Base-by-base conservation (phyloP, 2,329 filamentous ascomycete genomes). In the Westerdykella sp. region DNA sequence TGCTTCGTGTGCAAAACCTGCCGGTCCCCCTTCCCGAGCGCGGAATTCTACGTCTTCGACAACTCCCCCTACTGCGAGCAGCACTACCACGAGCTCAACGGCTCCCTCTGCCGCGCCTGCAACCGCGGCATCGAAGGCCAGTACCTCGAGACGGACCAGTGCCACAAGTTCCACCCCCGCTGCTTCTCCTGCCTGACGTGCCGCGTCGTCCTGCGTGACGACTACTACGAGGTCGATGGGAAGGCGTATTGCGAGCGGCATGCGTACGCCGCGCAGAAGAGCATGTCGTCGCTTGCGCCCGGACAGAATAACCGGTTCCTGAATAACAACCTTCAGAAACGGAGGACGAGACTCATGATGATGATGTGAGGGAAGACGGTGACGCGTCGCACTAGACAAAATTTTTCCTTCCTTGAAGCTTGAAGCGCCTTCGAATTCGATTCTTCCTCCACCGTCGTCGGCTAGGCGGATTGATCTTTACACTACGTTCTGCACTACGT, bases 1-100 rank as follows among this genome's bases (percentile, higher is more conserved):
- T 98, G 91, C 54, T 97, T 98, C 62, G 86, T 91, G 10, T 98
- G 93, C 74, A 79, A 81, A 4, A 89, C 85, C 1, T 98, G 93
- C 71, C 73, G 75, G 10, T 77, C 82, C 42, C 84, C 89, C 1
- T 98, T 97, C 61, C 74, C 82, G 15, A 95, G 89, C 0, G 79
- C 87, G 1, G 89, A 93, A 46, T 97, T 97, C 57, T 98, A 98
- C 63, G 90, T 98, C 10, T 79, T 89, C 46, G 71, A 85, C 51
- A 88, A 98, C 68, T 77, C 81, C 46, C 93, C 93, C 0, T 96
- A 91, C 69, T 97, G 93, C 67, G 84, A 88, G 53, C 81, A 83
- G 39, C 89, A 97, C 67, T 98, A 97, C 63, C 93, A 98, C 69
- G 79, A 85, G 64, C 77, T 93, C 28, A 97, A 97, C 56, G 84